Conservation (phyloP, 1,284 basidiomycete genomes). For the Boletus sp. region DNA sequence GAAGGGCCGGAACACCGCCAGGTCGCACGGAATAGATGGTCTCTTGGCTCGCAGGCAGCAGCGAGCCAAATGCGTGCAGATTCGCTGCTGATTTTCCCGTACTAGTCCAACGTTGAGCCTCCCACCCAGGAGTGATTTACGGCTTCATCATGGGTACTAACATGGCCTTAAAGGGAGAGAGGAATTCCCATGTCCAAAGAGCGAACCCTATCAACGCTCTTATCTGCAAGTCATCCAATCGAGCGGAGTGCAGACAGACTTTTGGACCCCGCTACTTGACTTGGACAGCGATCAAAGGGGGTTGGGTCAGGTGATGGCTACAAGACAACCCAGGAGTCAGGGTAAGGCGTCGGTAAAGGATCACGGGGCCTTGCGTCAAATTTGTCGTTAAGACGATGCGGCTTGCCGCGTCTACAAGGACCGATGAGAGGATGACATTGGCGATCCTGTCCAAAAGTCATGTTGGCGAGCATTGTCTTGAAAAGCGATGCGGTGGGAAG, state of each 20-base stretch:
- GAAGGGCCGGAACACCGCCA: not conserved
- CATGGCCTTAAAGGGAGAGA: conserved; percentile 9
- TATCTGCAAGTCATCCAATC: not conserved
- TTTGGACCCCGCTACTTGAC: not conserved
- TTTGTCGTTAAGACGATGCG: not conserved
- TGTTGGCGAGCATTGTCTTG: not conserved
- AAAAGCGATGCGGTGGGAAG: conserved; percentile 3
- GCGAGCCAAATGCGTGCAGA: conserved; percentile 10
- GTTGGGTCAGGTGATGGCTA: conserved; percentile 11
- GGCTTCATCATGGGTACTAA: conserved; percentile 11
- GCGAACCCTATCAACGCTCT: not conserved
- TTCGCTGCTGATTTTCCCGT: conserved; percentile 17
- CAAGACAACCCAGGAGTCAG: conserved; percentile 18
- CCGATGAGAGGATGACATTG: not conserved
- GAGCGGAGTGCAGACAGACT: not conserved
- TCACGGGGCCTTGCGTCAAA: not conserved
- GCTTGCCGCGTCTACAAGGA: not conserved
- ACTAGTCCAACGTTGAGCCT: conserved; percentile 1
- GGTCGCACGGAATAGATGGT: conserved; percentile 3
- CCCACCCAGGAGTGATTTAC: conserved; percentile 15
- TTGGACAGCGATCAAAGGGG: conserved; percentile 7
- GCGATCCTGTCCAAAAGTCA: not conserved
- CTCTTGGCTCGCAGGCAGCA: not conserved
- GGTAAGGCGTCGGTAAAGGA: conserved; percentile 8
- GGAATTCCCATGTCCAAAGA: conserved; percentile 14